These are phyloP conservation scores for Quercus dentata DNA, from an alignment of 306 rosid species.

Conservation along the genomic window DNA sequence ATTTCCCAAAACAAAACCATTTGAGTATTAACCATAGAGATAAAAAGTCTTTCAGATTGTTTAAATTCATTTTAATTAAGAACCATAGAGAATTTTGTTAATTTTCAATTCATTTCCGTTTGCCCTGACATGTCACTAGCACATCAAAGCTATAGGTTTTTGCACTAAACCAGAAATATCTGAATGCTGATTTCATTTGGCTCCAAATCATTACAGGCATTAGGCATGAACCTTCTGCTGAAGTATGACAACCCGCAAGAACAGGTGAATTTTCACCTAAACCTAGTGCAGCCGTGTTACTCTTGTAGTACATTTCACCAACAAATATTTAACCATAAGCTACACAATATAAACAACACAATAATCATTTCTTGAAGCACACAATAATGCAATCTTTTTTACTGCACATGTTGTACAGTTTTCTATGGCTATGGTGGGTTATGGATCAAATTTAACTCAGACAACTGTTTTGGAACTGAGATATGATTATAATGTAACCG, in stretches of 20 bases:
- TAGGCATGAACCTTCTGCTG: constrained; percentile 71
- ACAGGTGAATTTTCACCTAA: constrained; percentile 42
- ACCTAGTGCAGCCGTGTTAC: neutral
- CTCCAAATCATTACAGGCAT: constrained; percentile 47
- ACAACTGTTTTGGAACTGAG: constrained; percentile 86
- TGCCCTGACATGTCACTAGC: too few relatives aligned
- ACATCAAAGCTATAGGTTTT: neutral
- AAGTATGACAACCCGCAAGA: constrained; percentile 75
- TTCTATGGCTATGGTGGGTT: constrained; percentile 74
- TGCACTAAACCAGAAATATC: neutral
- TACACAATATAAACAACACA: neutral
- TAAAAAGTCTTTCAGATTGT: too few relatives aligned
- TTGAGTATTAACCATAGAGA: too few relatives aligned
- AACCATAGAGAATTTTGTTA: too few relatives aligned
- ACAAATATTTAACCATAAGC: neutral
- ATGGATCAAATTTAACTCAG: constrained; percentile 67
- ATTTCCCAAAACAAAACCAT: too few relatives aligned
- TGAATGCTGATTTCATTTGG: neutral
- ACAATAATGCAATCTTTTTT: neutral
- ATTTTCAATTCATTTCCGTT: too few relatives aligned
- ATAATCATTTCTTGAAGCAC: constrained; percentile 1
- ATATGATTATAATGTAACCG: constrained; percentile 85
- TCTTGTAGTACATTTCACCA: too few relatives aligned
- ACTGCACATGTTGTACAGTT: constrained; percentile 50
- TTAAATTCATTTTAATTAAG: too few relatives aligned